phyloP scores from a whole-genome alignment of 2,329 filamentous ascomycete species.

The Diaporthe destruens region DNA sequence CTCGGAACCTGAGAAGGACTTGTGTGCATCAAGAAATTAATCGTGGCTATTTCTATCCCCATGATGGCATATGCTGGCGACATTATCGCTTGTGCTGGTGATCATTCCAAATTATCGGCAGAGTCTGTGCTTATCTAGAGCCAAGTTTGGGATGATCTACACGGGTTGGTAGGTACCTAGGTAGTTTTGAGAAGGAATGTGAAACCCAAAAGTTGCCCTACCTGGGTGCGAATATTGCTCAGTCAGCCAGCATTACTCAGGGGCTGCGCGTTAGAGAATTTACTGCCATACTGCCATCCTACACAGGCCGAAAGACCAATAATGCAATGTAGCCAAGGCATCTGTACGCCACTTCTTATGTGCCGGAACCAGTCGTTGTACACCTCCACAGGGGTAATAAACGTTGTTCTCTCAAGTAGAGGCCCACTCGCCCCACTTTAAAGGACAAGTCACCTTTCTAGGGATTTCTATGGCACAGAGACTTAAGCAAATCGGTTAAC shows the following conservation, averaged over 20 bases:
- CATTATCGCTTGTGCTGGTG: neutral
- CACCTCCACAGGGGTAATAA: too few species aligned
- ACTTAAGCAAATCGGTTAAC: too few species aligned
- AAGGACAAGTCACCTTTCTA: too few species aligned
- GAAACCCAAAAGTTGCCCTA: neutral
- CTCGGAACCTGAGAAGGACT: neutral
- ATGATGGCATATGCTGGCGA: too few species aligned
- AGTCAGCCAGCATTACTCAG: neutral
- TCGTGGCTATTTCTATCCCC: neutral
- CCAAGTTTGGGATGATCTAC: neutral
- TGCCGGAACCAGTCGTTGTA: neutral
- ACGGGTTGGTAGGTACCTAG: too few species aligned
- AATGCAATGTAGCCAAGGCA: constrained; percentile 1
- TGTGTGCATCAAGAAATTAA: neutral
- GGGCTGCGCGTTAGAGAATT: neutral
- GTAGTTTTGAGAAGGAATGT: neutral
- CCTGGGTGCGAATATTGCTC: neutral
- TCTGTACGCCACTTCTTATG: neutral
- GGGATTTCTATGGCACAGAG: too few species aligned
- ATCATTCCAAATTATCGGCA: neutral
- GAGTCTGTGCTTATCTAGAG: too few species aligned
- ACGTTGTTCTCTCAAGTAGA: too few species aligned
- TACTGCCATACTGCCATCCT: neutral
- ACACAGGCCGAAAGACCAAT: neutral
- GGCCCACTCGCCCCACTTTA: too few species aligned